Evolutionary conservation across 306 rosid genomes (phyloP), one percentile per base, ranked within the genome.

Genomic region (Mimosa bimucronata): DNA sequence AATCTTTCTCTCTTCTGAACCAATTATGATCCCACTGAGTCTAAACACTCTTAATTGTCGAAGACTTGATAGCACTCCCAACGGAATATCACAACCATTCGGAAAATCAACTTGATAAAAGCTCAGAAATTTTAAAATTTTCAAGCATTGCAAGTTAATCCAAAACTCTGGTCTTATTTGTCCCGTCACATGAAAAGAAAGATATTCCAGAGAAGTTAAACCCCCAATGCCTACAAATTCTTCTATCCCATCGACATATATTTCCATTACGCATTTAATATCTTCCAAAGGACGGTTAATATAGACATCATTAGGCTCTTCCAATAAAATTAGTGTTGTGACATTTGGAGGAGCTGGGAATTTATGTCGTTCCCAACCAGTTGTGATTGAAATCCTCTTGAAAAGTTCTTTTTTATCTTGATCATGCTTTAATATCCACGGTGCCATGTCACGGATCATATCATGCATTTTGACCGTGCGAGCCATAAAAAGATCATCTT

Each of bases 371-470:
- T 18, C 18, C 4, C 5, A 25, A 18, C 0, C 0, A 3, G 29
- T 9, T 5, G 9, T 30, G 29, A 42, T 3, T 18, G 46, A 76
- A 42, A 76, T 29, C 29, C 45, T 42, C 14, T 76, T 5, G 62
- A 18, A 7, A 7, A 14, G 3, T 28, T 42, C 15, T 15, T 9
- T 62, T 19, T 18, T 10, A 19, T 11, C 46, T 29, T 46, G 45
- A 29, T 45, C 19, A 44, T 13, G 7, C 1, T n/a, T n/a, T n/a
- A 29, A 11, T 29, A 76, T 5, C 64, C 73, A 76, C 3, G 64
- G 2, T 28, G 73, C 73, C 80, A 76, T 62, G 21, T 76, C 80
- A n/a, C 50, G 48, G 13, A 73, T 34, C 14, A 73, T 12, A 73
- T 53, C 66, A 53, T 73, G 77, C 77, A 73, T 73, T 42, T 73